Conservation (phyloP, 2,329 filamentous ascomycete genomes). For the Trichophyton simii region DNA sequence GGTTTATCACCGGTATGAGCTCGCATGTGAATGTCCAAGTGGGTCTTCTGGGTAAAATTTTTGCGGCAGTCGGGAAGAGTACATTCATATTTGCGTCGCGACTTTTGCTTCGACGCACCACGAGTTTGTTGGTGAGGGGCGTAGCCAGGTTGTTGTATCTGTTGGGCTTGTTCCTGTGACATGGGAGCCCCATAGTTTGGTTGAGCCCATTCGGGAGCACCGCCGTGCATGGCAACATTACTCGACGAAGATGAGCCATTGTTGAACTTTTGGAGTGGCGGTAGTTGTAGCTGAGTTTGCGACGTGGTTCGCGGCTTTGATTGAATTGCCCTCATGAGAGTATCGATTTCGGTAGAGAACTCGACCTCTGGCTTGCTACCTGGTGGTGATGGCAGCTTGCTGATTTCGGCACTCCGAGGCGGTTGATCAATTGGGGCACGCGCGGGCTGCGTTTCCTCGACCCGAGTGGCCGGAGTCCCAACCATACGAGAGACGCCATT, state of each 20-base stretch:
- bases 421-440: conserved; percentile 4
- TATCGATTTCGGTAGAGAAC: conserved; percentile 75
- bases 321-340: conserved; percentile 80
- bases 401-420: conserved; percentile 5
- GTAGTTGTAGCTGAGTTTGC: conserved; percentile 17
- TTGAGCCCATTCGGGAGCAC: conserved; percentile 10
- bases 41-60: conserved; percentile 81
- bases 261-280: conserved; percentile 25
- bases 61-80: conserved; percentile 62
- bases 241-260: conserved; percentile 4
- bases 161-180: conserved; percentile 14
- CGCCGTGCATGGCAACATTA: conserved; percentile 5
- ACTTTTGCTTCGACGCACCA: conserved; percentile 28
- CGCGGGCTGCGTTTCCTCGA: conserved; percentile 10
- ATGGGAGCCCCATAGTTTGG: conserved; percentile 9
- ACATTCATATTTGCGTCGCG: conserved; percentile 58
- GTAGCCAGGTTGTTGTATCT: background rate
- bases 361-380: conserved; percentile 32
- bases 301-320: conserved; percentile 37
- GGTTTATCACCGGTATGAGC: conserved; percentile 84
- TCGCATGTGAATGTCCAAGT: conserved; percentile 77
- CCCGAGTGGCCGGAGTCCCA: conserved; percentile 11
- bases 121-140: conserved; percentile 23
- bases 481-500: conserved; percentile 23
- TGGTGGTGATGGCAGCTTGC: conserved; percentile 4